Conservation (phyloP, 495 filamentous ascomycete species). For the Podospora appendiculata region DNA sequence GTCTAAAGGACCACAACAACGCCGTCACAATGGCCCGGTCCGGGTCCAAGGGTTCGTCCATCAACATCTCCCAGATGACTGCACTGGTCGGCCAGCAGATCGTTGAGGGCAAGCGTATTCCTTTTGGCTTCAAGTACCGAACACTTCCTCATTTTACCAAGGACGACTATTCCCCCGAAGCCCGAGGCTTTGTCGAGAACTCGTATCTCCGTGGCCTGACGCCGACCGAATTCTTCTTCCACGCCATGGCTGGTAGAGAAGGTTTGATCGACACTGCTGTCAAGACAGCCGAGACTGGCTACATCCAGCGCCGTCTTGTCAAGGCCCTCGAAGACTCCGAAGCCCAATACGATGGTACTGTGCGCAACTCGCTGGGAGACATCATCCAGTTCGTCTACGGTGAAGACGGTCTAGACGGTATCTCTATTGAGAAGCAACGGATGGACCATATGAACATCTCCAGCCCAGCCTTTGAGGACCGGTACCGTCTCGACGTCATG, state of each 20-base stretch:
- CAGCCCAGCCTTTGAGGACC: conserved; percentile 60
- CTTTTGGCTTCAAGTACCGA: conserved; percentile 98
- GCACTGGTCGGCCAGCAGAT: conserved; percentile 95
- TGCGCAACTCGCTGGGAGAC: conserved; percentile 93
- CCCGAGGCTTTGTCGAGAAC: conserved; percentile 97
- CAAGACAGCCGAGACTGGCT: conserved; percentile 98
- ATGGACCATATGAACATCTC: conserved; percentile 79
- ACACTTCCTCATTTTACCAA: conserved; percentile 97
- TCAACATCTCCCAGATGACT: conserved; percentile 99
- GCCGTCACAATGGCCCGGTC: conserved; percentile 91
- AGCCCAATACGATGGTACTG: conserved; percentile 95
- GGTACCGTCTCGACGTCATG: conserved; percentile 94
- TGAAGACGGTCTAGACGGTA: conserved; percentile 91
- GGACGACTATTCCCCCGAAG: conserved; percentile 96
- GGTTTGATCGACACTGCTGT: conserved; percentile 99
- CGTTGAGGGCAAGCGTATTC: conserved; percentile 97
- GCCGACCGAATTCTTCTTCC: conserved; percentile 97
- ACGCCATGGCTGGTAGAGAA: conserved; percentile 99
- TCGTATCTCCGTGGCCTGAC: conserved; percentile 96
- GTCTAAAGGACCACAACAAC: conserved; percentile 91
- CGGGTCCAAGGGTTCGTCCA: conserved; percentile 94
- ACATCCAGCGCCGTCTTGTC: conserved; percentile 96
- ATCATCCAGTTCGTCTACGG: conserved; percentile 97
- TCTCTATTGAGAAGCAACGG: conserved; percentile 81
- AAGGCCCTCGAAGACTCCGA: conserved; percentile 97